Base-by-base conservation (phyloP, 495 filamentous ascomycete species). In the Chaetomidium leptoderma region DNA sequence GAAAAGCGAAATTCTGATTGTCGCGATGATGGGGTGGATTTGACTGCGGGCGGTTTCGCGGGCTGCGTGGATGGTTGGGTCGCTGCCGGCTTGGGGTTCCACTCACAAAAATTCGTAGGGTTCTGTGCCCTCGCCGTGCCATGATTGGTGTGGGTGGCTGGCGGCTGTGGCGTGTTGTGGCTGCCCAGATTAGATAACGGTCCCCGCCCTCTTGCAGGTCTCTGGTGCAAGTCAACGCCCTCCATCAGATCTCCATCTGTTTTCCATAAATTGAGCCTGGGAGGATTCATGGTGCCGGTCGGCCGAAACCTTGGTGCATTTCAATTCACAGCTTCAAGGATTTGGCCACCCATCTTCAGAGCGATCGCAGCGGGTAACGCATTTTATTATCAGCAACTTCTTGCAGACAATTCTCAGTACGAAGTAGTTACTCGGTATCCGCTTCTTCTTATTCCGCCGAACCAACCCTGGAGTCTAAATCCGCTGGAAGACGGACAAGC, bases 51-150 rank as follows among this genome's bases (percentile, higher is more conserved):
- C 40, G 36, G 46, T 53, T 55, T 63, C 57, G 17, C 49, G 36
- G 50, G 40, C 57, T 56, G 45, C 55, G 42, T 63, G 57, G 53
- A 49, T 61, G 48, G 58, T 52, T 56, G 57, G 58, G 53, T 55
- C 51, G 50, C 55, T 53, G 47, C 50, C 48, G 49, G 17, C 45
- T 39, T 32, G 26, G 49, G 63, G 60, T 23, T 57, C 66, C 64
- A 71, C 68, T 55, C 55, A 37, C 48, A 69, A 71, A 71, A 59
- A 66, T 66, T 71, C 66, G 60, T 71, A 71, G 68, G 68, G 68
- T 60, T 71, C 63, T 59, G 63, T 69, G 66, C 68, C 67, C 68
- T 69, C 65, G 35, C 46, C 60, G 45, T 33, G 43, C n/a, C 49
- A 36, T 59, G 58, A 55, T 60, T 62, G 63, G 58, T 33, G 33